phyloP scores from a whole-genome alignment of 345 rosid genomes.

The Erysimum cheiranthoides region DNA sequence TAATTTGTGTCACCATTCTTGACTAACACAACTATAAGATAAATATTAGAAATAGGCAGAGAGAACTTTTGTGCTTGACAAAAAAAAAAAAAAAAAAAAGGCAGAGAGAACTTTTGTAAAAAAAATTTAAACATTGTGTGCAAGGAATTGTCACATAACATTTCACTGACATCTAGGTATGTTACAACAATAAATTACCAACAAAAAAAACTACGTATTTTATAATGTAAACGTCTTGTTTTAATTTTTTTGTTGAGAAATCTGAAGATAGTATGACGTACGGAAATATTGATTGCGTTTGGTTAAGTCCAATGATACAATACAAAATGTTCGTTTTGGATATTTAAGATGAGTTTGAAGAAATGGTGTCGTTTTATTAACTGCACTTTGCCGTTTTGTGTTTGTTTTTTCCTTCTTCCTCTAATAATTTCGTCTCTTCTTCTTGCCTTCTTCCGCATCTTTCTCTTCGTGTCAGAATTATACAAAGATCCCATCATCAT shows the following conservation, averaged over 20 bases:
- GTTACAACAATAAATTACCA: no score
- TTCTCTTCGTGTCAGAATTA: slow-evolving; percentile 39
- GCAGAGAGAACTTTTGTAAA: no score
- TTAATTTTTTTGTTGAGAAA: no score
- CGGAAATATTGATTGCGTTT: neutral
- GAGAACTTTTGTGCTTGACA: no score
- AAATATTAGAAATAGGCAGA: no score
- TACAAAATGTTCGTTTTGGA: slow-evolving; percentile 27
- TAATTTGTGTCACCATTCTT: neutral
- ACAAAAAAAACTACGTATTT: no score
- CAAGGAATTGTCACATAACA: no score
- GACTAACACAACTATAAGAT: neutral
- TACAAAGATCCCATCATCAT: slow-evolving; percentile 40
- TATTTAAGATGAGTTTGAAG: slow-evolving; percentile 30
- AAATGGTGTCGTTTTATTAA: slow-evolving; percentile 41
- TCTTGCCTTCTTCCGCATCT: slow-evolving; percentile 35
- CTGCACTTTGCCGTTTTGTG: slow-evolving; percentile 46
- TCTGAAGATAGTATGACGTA: no score
- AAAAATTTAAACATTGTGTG: no score
- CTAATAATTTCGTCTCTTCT: slow-evolving; percentile 35
- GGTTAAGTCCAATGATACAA: slow-evolving; percentile 20
- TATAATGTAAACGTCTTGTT: no score
- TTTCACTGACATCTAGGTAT: no score
- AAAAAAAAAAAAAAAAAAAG: no score
- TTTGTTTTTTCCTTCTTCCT: slow-evolving; percentile 36